These are phyloP conservation scores for Pseudofabraea citricarpa DNA, from an alignment of 2,329 filamentous ascomycete species.

Conservation along the genomic window DNA sequence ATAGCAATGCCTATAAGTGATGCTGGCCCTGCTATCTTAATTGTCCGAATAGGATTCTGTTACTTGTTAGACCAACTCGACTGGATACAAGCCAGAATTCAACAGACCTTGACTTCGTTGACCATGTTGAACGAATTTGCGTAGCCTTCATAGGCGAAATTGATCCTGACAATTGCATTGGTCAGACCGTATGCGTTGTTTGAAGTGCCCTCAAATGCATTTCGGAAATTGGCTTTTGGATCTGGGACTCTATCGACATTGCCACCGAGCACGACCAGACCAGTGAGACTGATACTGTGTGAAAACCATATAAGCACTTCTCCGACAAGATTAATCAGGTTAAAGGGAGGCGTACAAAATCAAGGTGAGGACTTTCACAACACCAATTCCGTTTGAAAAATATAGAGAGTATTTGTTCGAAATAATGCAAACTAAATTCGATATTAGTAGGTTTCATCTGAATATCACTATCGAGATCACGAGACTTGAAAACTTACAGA, in stretches of 20 bases:
- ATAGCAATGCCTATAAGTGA: conserved; percentile 47
- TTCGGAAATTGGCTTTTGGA: conserved; percentile 47
- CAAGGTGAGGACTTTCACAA: conserved; percentile 56
- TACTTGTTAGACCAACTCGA: neutral
- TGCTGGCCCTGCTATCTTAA: conserved; percentile 44
- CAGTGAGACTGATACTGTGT: conserved; percentile 50
- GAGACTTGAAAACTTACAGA: conserved; percentile 40
- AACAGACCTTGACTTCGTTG: conserved; percentile 49
- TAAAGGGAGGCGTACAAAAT: conserved; percentile 39
- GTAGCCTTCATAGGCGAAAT: conserved; percentile 54
- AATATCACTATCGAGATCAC: too few relatives aligned
- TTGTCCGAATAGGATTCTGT: conserved; percentile 50
- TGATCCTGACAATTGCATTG: conserved; percentile 53
- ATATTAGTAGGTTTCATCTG: too few relatives aligned
- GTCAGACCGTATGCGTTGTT: conserved; percentile 45
- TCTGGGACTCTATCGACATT: conserved; percentile 43
- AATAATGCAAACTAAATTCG: too few relatives aligned
- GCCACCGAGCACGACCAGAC: conserved; percentile 58
- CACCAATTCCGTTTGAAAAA: conserved; percentile 50
- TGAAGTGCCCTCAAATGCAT: conserved; percentile 46
- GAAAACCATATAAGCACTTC: conserved; percentile 6
- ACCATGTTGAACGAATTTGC: conserved; percentile 57
- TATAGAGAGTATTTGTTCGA: conserved; percentile 50
- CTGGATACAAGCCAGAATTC: neutral
- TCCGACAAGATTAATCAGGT: conserved; percentile 5